Percentiles rank a stretch among this genome's conserved stretches.
Conservation (phyloP, 2,329 filamentous ascomycete genomes). For the Nemania bipapillata region DNA sequence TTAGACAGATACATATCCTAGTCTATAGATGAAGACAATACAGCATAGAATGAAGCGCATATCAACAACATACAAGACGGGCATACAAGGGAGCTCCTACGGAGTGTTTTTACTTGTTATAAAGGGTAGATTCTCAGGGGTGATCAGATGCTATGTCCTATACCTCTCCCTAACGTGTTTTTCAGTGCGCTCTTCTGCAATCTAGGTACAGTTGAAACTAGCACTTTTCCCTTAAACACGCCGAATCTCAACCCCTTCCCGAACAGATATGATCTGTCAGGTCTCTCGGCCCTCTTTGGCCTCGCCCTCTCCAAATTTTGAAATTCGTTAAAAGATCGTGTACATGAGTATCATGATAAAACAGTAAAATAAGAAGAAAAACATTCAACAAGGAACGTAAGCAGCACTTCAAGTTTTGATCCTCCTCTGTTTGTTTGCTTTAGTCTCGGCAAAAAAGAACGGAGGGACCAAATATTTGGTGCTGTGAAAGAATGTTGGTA, state of each 20-base stretch:
- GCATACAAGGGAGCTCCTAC: not conserved
- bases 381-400: slow-evolving; percentile 30
- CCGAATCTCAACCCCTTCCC: not conserved
- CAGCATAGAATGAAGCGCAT: slow-evolving; percentile 14
- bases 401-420: slow-evolving; percentile 6
- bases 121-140: not conserved
- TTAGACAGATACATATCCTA: slow-evolving; percentile 12
- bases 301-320: not conserved
- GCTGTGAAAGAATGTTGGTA: slow-evolving; percentile 18
- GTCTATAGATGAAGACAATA: slow-evolving; percentile 17
- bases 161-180: not conserved
- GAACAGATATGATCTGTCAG: not conserved
- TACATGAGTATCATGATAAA: slow-evolving; percentile 34
- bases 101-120: not conserved
- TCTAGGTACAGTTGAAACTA: slow-evolving; percentile 7
- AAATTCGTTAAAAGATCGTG: slow-evolving; percentile 39
- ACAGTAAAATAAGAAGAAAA: slow-evolving; percentile 16
- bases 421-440: not conserved
- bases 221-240: not conserved
- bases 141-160: not conserved
- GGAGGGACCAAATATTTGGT: not conserved
- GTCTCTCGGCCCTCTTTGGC: not conserved
- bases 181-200: not conserved
- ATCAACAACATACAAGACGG: not conserved
- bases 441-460: not conserved